phyloP scores from a whole-genome alignment of 805 yeast species.

The Candida pseudoglaebosa region DNA sequence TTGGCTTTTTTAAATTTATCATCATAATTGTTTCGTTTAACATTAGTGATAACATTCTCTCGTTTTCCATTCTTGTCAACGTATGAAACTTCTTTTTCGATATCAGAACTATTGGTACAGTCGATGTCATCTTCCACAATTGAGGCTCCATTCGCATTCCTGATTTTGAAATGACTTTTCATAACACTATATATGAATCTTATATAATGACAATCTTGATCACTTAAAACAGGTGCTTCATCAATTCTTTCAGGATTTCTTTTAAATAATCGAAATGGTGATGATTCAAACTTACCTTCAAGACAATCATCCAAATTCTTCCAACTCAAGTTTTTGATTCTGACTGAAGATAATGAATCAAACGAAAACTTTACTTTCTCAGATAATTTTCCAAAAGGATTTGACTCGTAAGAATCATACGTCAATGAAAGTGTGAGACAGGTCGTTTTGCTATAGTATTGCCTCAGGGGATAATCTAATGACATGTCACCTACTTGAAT shows the following conservation, averaged over 20 bases:
- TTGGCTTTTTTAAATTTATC: slow-evolving; percentile 9
- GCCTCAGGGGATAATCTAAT: neutral
- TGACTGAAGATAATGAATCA: slow-evolving; percentile 21
- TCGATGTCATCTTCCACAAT: slow-evolving; percentile 9
- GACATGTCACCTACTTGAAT: slow-evolving; percentile 13
- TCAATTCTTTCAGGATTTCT: slow-evolving; percentile 5
- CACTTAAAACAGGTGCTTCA: slow-evolving; percentile 10
- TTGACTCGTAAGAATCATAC: slow-evolving; percentile 30
- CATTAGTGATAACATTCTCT: slow-evolving; percentile 11
- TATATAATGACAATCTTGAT: slow-evolving; percentile 28
- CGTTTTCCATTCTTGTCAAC: slow-evolving; percentile 11
- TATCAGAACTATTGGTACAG: slow-evolving; percentile 12
- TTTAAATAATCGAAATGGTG: slow-evolving; percentile 20
- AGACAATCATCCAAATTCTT: slow-evolving; percentile 26
- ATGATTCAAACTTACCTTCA: slow-evolving; percentile 19
- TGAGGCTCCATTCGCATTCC: slow-evolving; percentile 30
- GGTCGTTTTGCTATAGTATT: slow-evolving; percentile 10
- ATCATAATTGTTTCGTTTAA: slow-evolving; percentile 2
- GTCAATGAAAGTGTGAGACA: slow-evolving; percentile 35
- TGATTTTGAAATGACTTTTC: slow-evolving; percentile 26
- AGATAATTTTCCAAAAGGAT: slow-evolving; percentile 24
- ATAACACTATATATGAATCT: slow-evolving; percentile 29
- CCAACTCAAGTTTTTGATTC: slow-evolving; percentile 19
- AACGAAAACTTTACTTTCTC: slow-evolving; percentile 24
- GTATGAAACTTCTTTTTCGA: slow-evolving; percentile 13